Base-by-base conservation (phyloP, 768 basidiomycete genomes). In the Nidularia pulvinata region DNA sequence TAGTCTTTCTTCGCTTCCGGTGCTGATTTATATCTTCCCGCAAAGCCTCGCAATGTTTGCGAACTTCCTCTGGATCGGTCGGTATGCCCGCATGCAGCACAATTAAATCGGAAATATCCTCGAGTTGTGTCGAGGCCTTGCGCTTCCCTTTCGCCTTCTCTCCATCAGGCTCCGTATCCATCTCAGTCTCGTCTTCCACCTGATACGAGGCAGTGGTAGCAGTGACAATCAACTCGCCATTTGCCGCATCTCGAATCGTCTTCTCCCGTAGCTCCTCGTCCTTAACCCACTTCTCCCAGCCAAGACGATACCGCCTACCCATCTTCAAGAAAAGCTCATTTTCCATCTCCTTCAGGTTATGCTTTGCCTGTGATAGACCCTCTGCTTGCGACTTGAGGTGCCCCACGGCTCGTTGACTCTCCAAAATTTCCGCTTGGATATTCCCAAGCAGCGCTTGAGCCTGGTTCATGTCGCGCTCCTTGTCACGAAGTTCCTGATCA, bases 261-360 rank as follows among this genome's bases (percentile, higher is more conserved):
- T 76, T 82, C 71, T 96, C 93, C 30, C 95, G 80, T 34, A 73
- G 74, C 64, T 92, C 89, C 71, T 98, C 92, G 53, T 89, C 89
- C 59, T 86, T 86, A 19, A 91, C 72, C 95, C 96, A 98, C 61
- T 90, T 91, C 66, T 96, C 93, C 88, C 90, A 98, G 2, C 95
- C 96, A 25, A 89, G 64, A 48, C 91, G 81, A 72, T 93, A 93
- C 58, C 89, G 77, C 60, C 81, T 81, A 16, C 87, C 89, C 85
- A 97, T 92, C 70, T 90, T 93, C 6, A 72, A 73, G 30, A 79
- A 71, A 33, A 98, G 71, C 55, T 85, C 85, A 14, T 68, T 69
- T 67, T 93, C 88, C 52, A 95, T 69, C 33, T 79, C 78, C 33
- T 78, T 72, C 46, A 96, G 72, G 25, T 72, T 64, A 51, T 79